These are phyloP conservation scores for Sicyos baderoa DNA, from an alignment of 306 rosid species.

Conservation along the genomic window DNA sequence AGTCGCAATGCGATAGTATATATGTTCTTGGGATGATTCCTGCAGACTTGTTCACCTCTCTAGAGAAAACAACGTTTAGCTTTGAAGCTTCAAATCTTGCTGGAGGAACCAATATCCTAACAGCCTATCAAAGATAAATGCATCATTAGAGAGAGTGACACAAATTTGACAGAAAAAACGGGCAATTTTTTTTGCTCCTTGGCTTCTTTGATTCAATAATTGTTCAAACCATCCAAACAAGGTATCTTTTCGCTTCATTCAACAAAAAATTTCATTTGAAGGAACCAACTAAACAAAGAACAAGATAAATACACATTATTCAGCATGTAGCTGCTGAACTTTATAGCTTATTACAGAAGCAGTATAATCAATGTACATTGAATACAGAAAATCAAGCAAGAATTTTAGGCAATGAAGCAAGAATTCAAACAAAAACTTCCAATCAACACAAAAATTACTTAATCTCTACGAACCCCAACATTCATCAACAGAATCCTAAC, in stretches of 20 bases:
- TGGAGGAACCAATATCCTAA: slow-evolving; percentile 67
- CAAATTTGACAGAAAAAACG: no score
- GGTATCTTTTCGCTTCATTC: no score
- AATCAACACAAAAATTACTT: slow-evolving; percentile 3
- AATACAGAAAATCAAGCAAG: not conserved
- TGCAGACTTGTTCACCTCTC: slow-evolving; percentile 42
- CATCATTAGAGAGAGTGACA: not conserved
- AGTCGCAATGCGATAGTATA: slow-evolving; percentile 88
- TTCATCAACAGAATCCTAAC: not conserved
- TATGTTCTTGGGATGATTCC: slow-evolving; percentile 84
- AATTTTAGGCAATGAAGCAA: not conserved
- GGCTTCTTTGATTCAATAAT: no score
- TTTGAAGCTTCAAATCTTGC: slow-evolving; percentile 82
- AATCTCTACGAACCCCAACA: not conserved
- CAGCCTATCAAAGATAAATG: slow-evolving; percentile 39
- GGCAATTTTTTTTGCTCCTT: no score
- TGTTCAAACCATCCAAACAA: not conserved
- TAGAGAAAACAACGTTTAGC: slow-evolving; percentile 61
- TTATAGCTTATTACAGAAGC: not conserved
- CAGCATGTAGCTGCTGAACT: not conserved
- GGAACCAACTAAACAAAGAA: not conserved
- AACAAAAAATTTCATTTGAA: not conserved
- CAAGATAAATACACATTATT: not conserved
- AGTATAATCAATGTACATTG: not conserved
- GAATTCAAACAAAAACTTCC: not conserved